Evolutionary conservation across 2,329 filamentous ascomycete genomes (phyloP).

Genomic region (Cytospora mali): DNA sequence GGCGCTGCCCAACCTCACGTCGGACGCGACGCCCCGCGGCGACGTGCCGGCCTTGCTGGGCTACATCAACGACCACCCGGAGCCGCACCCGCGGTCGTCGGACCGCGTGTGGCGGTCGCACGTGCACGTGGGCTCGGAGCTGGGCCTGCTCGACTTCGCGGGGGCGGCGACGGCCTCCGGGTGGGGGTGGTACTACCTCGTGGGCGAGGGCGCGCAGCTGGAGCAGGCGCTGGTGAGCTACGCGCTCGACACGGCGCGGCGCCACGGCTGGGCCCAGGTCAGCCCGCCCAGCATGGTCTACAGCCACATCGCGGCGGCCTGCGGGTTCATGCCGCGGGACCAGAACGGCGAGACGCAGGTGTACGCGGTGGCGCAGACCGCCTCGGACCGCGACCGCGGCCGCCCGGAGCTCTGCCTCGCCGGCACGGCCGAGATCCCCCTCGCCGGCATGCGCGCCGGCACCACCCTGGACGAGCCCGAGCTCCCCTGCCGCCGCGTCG

Average conservation of each 20-base stretch:
- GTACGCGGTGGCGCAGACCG: constrained; percentile 73
- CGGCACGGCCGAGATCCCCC: constrained; percentile 91
- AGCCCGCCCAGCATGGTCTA: constrained; percentile 91
- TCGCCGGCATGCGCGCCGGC: constrained; percentile 87
- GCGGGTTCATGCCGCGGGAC: constrained; percentile 93
- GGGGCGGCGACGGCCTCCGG: constrained; percentile 80
- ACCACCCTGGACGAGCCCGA: constrained; percentile 64
- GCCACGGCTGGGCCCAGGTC: constrained; percentile 74
- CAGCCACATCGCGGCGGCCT: constrained; percentile 84
- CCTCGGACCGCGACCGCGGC: constrained; percentile 60
- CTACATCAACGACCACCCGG: constrained; percentile 76
- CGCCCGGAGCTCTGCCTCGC: constrained; percentile 76
- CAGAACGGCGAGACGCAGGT: constrained; percentile 90
- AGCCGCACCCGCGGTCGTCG: constrained; percentile 37
- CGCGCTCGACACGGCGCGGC: constrained; percentile 72
- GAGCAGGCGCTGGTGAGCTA: constrained; percentile 93
- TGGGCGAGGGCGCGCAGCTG: constrained; percentile 89
- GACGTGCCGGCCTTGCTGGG: constrained; percentile 65
- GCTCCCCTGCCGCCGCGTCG: constrained; percentile 79
- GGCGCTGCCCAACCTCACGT: constrained; percentile 85
- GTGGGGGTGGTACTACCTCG: constrained; percentile 97
- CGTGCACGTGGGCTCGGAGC: constrained; percentile 80
- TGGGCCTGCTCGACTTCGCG: constrained; percentile 90
- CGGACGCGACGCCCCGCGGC: constrained; percentile 72
- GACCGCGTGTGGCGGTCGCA: constrained; percentile 69